Evolutionary conservation across 2,329 filamentous ascomycete genomes (phyloP).

Genomic region (Ophiocordyceps robertsii): DNA sequence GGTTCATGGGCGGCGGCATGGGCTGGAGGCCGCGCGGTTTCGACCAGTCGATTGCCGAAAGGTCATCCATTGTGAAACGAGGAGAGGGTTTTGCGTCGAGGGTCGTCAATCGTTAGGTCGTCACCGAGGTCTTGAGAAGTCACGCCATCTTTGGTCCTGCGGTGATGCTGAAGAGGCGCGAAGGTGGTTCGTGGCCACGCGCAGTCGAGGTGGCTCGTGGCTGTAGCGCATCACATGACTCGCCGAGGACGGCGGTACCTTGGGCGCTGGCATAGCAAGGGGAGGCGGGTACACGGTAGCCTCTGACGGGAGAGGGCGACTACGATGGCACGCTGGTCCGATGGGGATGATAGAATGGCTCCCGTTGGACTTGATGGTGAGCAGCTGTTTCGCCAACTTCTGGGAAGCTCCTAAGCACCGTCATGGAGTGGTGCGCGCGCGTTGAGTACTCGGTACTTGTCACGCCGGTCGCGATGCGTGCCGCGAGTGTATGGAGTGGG

Average conservation of each 20-base stretch:
- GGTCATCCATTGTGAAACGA: constrained; percentile 42
- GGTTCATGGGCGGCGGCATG: constrained; percentile 27
- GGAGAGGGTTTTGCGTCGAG: constrained; percentile 8
- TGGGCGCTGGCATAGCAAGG: not conserved
- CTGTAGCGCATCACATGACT: not conserved
- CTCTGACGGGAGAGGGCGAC: no score
- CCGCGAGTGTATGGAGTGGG: no score
- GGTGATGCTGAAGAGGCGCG: not conserved
- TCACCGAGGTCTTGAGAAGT: not conserved
- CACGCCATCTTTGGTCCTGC: not conserved
- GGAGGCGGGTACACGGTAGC: no score
- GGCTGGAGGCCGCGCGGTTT: constrained; percentile 21
- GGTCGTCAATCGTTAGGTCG: constrained; percentile 11
- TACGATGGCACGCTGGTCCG: no score
- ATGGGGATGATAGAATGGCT: no score
- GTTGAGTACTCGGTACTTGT: no score
- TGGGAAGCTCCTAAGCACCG: no score
- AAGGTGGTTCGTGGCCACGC: not conserved
- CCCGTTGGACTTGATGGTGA: no score
- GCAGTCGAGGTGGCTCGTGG: not conserved
- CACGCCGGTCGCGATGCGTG: no score
- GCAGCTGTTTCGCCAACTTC: no score
- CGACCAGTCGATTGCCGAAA: constrained; percentile 47
- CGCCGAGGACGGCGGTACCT: not conserved
- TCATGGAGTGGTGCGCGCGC: no score